Evolutionary conservation across 75 land plant genomes (phyloP), one percentile per base, ranked within the genome.

Genomic region (Pinus tabuliformis): DNA sequence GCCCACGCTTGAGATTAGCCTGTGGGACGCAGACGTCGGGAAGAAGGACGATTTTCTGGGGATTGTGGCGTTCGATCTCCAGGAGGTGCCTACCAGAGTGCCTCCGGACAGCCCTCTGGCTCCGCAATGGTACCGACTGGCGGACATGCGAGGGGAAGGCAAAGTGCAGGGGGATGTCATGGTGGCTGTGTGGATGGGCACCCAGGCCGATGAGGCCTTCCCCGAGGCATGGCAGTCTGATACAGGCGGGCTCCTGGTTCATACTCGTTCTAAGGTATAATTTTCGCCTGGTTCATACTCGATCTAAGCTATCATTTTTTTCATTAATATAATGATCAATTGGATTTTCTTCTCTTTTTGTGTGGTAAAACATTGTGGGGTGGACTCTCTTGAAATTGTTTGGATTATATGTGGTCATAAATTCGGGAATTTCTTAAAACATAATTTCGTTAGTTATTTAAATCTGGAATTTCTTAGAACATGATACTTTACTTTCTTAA

Each of bases 141-240:
- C 89, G 20, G 84, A 75, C 14, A 3, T n/a, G 64, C 56, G 78
- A 6, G 80, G 75, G 26, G 70, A 37, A 13, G 72, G 58, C 17
- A 70, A 77, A 2, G 79, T 56, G 15, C 62, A 36, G 74, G 93
- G 81, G n/a, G 81, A 91, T 81, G 80, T 93, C 62, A 93, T 93
- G 95, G 62, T 93, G n/a, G 89, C 91, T 0, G 89, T 91, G 0
- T 92, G 95, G 95, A 33, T 87, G 36, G 95, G 95, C 4, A 90
- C 93, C 28, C 95, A 92, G 76, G 89, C 89, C 15, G 95, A 92
- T 74, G 95, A 92, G 75, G 83, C 91, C 1, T 92, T 92, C 79
- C 89, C 90, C 30, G 93, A 89, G 75, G 95, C 95, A 3, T 93
- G 95, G 95, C 95, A 93, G 76, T 93, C 95, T 74, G 95, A 93